Conservation (phyloP, 2,329 filamentous ascomycete genomes). For the Aspergillus proliferans region DNA sequence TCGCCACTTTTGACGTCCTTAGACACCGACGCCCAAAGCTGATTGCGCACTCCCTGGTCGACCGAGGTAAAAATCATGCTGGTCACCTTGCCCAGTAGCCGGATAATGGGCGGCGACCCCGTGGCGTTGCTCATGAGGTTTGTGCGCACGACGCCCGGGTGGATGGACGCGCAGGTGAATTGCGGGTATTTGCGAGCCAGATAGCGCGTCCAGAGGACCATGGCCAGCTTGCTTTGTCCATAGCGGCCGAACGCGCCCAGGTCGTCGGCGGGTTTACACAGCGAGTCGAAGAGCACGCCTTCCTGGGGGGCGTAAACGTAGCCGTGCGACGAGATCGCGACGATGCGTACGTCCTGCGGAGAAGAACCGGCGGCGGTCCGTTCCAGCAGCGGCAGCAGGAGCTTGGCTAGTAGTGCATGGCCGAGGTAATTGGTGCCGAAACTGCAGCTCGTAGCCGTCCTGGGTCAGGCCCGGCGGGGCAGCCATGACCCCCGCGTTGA, state of each 20-base stretch:
- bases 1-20: slow-evolving; percentile 5
- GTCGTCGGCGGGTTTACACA: slow-evolving; percentile 5
- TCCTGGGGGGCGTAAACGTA: neutral
- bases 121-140: slow-evolving; percentile 22
- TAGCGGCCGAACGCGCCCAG: slow-evolving; percentile 31
- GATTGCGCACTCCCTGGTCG: slow-evolving; percentile 34
- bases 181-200: slow-evolving; percentile 35
- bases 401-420: slow-evolving; percentile 41
- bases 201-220: slow-evolving; percentile 39
- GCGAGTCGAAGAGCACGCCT: slow-evolving; percentile 10
- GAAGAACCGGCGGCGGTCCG: neutral
- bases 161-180: slow-evolving; percentile 32
- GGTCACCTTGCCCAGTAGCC: too few species aligned
- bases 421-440: slow-evolving; percentile 49
- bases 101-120: too few species aligned
- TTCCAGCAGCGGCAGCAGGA: slow-evolving; percentile 24
- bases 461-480: slow-evolving; percentile 31
- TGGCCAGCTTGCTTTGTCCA: slow-evolving; percentile 46
- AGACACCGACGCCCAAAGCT: slow-evolving; percentile 36
- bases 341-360: slow-evolving; percentile 3
- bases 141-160: slow-evolving; percentile 40
- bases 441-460: slow-evolving; percentile 47
- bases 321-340: slow-evolving; percentile 7
- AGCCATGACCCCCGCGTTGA: slow-evolving; percentile 44
- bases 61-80: neutral